phyloP scores from a whole-genome alignment of 148 eudicot genomes.

The Bassia scoparia region DNA sequence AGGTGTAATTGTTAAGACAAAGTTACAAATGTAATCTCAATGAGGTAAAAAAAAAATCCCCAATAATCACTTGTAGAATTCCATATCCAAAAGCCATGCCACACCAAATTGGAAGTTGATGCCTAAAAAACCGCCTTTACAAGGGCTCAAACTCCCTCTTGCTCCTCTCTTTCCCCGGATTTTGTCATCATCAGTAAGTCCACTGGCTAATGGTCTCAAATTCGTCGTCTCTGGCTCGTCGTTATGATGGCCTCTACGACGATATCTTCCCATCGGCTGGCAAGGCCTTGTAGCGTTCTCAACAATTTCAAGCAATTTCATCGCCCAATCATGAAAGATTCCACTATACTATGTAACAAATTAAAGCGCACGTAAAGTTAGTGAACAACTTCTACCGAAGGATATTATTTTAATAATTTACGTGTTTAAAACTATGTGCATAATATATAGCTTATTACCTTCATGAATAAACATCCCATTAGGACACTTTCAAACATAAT shows the following conservation, averaged over 20 bases:
- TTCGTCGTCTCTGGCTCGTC: slow-evolving; percentile 16
- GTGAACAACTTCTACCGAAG: neutral
- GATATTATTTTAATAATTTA: too few relatives aligned
- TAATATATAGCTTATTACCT: too few relatives aligned
- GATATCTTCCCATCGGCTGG: slow-evolving; percentile 40
- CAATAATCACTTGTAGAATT: slow-evolving; percentile 18
- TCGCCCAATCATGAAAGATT: slow-evolving; percentile 49
- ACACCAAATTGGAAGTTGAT: slow-evolving; percentile 10
- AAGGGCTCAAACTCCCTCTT: slow-evolving; percentile 21
- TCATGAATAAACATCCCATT: slow-evolving; percentile 19
- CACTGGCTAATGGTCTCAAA: slow-evolving; percentile 27
- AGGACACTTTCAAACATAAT: slow-evolving; percentile 31
- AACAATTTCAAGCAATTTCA: slow-evolving; percentile 40
- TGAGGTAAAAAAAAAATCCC: too few relatives aligned
- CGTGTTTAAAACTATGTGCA: too few relatives aligned
- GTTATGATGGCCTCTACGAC: slow-evolving; percentile 32
- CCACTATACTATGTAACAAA: slow-evolving; percentile 35
- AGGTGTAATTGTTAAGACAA: neutral
- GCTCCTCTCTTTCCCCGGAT: slow-evolving; percentile 31
- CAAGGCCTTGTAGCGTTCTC: slow-evolving; percentile 35
- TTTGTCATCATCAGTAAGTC: slow-evolving; percentile 30
- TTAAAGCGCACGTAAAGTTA: neutral
- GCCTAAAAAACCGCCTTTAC: slow-evolving; percentile 24
- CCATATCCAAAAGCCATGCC: slow-evolving; percentile 34
- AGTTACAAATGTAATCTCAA: neutral